Evolutionary conservation across 1,284 basidiomycete genomes (phyloP), one percentile per base, ranked within the genome.

Genomic region (Cystobasidiaceae sp.): DNA sequence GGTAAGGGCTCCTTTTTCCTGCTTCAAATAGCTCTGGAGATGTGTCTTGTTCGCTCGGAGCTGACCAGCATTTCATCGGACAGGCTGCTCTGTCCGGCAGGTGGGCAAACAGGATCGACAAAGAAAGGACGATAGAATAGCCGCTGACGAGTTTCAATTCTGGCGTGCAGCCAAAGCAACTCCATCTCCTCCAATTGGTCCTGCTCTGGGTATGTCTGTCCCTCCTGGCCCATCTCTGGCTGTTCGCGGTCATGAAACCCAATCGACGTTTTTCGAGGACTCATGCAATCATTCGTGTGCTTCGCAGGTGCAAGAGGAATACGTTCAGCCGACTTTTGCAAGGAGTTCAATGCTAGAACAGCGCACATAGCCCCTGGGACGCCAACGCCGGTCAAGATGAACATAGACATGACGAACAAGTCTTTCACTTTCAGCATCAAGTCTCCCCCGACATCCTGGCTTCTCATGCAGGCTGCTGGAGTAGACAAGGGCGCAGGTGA

Each of bases 241-340:
- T 21, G 33, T 21, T 15, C 25, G 1, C 25, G 51, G 37, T 15
- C n/a, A 15, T 32, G 25, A n/a, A n/a, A 32, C 27, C 19, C n/a
- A 6, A 27, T 25, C 28, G 48, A 50, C 17, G 28, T 48, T 48
- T 23, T 28, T 50, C 6, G 7, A 17, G 19, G 48, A 39, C 37
- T 39, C 11, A 11, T 39, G n/a, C 11, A 11, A 11, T 11, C 11
- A 39, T 39, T 39, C 37, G 11, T n/a, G 37, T 11, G n/a, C n/a
- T 15, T 97, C 57, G 33, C 37, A 56, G 96, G 96, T 81, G 93
- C 96, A 70, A 87, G 92, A 75, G 96, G 96, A 74, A 93, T 99
- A 71, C 97, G 97, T 80, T 94, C 93, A 19, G 98, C 98, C 87
- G 96, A 99, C 80, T 99, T 98, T 77, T 96, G 93, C 81, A 98